These are phyloP conservation scores for Dendrobium catenatum DNA, from an alignment of 106 monocot genomes.

Conservation along the genomic window DNA sequence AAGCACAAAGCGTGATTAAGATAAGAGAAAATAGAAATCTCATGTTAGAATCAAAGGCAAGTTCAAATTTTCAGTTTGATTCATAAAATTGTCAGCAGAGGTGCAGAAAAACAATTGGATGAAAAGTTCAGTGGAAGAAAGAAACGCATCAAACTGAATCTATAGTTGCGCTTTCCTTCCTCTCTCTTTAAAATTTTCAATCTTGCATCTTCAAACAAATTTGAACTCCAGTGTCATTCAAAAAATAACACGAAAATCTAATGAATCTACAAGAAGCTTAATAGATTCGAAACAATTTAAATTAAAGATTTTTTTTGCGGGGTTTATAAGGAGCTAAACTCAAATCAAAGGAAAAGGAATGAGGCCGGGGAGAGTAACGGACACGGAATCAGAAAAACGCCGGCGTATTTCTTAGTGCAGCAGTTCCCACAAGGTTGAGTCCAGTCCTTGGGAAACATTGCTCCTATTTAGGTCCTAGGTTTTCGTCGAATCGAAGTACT, in stretches of 20 bases:
- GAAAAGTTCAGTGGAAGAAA: not conserved
- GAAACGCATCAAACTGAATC: not conserved
- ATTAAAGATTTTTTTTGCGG: not conserved
- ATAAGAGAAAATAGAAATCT: not conserved
- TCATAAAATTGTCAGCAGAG: not conserved
- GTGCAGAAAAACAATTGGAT: not conserved
- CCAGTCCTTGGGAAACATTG: slow-evolving; percentile 83
- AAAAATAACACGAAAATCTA: not conserved
- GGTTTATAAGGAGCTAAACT: not conserved
- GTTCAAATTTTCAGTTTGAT: not conserved
- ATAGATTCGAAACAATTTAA: slow-evolving; percentile 1
- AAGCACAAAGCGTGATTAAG: not conserved
- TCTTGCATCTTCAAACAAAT: not conserved
- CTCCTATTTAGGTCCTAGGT: not conserved
- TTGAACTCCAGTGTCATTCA: not conserved
- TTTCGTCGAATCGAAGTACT: not conserved
- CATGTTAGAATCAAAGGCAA: not conserved
- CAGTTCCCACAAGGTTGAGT: slow-evolving; percentile 74
- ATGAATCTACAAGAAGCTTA: not conserved
- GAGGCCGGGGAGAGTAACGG: slow-evolving; percentile 9
- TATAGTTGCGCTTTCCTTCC: not conserved
- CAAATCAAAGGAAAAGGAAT: not conserved
- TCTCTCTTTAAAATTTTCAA: not conserved
- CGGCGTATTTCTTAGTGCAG: slow-evolving; percentile 92
- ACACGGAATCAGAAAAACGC: slow-evolving; percentile 86